These are phyloP conservation scores for Penstemon newberryi DNA, from an alignment of 257 asterid genomes.

Conservation along the genomic window DNA sequence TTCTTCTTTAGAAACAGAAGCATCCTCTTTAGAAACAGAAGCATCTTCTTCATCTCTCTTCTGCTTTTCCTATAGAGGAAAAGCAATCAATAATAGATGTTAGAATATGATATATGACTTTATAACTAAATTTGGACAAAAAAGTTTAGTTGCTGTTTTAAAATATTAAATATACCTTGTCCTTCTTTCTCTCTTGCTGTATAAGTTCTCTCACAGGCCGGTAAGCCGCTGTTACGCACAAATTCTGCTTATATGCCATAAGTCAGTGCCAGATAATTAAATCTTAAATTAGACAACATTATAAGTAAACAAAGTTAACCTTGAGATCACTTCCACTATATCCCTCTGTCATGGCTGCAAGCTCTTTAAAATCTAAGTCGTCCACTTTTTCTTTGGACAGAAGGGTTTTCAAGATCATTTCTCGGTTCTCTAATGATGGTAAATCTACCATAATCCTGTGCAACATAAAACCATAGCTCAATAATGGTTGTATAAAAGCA, in stretches of 20 bases:
- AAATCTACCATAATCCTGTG: conserved; percentile 90
- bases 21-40: conserved; percentile 34
- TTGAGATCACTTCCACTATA: conserved; percentile 97
- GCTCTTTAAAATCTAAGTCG: conserved; percentile 80
- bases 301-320: conserved; percentile 44
- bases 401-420: conserved; percentile 81
- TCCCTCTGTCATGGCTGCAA: conserved; percentile 86
- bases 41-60: conserved; percentile 42
- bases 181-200: conserved; percentile 70
- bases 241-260: conserved; percentile 53
- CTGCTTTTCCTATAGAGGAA: conserved; percentile 50
- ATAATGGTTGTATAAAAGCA: not conserved
- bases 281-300: not conserved
- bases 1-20: conserved; percentile 46
- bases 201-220: conserved; percentile 87
- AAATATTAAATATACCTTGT: conserved; percentile 44
- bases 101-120: not conserved
- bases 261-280: conserved; percentile 30
- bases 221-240: conserved; percentile 90
- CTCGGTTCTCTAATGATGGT: conserved; percentile 87
- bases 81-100: conserved; percentile 22
- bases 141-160: not conserved
- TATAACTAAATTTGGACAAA: not conserved
- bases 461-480: conserved; percentile 34
- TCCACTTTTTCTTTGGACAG: conserved; percentile 79